Base-by-base conservation (phyloP, 441 rosid genomes). In the Adansonia gregorii region DNA sequence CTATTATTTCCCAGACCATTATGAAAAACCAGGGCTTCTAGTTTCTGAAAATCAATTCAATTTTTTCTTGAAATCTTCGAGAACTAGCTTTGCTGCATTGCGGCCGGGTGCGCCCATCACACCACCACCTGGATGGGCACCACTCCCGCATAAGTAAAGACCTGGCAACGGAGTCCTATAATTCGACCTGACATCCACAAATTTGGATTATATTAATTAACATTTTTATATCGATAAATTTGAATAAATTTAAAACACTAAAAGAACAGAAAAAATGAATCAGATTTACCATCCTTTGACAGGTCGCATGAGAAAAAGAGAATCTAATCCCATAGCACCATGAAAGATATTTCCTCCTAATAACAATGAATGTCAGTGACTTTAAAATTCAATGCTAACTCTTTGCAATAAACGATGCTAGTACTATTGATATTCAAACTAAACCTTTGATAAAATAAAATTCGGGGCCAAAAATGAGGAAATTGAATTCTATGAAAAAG, bases 81-180 rank as follows among this genome's bases (percentile, higher is more conserved):
- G 92, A 82, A 94, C 94, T 24, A 83, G 76, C 19, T 56, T 82
- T 0, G 97, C 97, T 46, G 97, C 94, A 81, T 93, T 95, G 73
- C 98, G 89, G 7, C 98, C 98, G 2, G 97, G 92, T 0, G 95
- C 97, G 8, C 98, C 98, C 96, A 92, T 95, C 66, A 93, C 98
- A 9, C 94, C 98, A 17, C 98, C 98, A 3, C 98, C 98, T 0
- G 98, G 98, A 82, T 95, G 98, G 17, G 90, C 78, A 9, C 98
- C 98, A 10, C 98, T 90, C 20, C 98, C 98, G 41, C 98, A 95
- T 71, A 95, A 79, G 85, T 89, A 95, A 59, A 95, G 84, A 19
- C 99, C 98, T 80, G 45, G 80, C n/a, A 95, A 55, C 0, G 99
- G 99, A 17, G 95, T 92, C 73, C 79, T 85, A 67, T 95, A 91